Evolutionary conservation across 345 rosid genomes (phyloP).

Genomic region (Raphanus raphanistrum): DNA sequence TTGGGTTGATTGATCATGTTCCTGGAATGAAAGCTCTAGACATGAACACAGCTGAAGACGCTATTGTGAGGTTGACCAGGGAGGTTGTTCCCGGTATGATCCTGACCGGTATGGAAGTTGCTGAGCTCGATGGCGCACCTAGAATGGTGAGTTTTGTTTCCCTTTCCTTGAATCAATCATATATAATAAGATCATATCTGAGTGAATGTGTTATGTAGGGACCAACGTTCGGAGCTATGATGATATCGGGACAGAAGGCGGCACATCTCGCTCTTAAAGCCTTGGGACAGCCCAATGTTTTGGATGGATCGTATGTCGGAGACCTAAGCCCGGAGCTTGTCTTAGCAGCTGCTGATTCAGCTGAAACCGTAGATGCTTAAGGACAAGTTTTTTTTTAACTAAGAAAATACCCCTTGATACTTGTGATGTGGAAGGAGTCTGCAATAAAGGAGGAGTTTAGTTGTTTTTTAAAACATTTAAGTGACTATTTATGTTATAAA

Average conservation of each 20-base stretch:
- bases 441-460: constrained; percentile 34
- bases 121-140: constrained; percentile 90
- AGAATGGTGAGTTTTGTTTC: constrained; percentile 62
- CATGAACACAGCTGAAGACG: constrained; percentile 92
- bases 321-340: constrained; percentile 59
- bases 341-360: constrained; percentile 65
- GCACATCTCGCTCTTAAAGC: constrained; percentile 81
- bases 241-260: constrained; percentile 96
- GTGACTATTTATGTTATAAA: constrained; percentile 23
- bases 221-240: constrained; percentile 97
- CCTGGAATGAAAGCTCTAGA: constrained; percentile 93
- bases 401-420: constrained; percentile 11
- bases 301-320: constrained; percentile 57
- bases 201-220: constrained; percentile 49
- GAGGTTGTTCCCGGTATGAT: constrained; percentile 95
- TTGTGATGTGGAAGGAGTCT: constrained; percentile 31
- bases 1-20: constrained; percentile 77
- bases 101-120: constrained; percentile 95
- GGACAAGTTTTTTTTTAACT: neutral
- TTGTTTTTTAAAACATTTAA: neutral
- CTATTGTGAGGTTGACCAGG: constrained; percentile 78
- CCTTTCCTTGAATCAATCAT: neutral
- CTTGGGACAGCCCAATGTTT: constrained; percentile 65
- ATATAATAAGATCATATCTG: neutral
- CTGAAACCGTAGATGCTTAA: constrained; percentile 64